Evolutionary conservation across 164 flowering plant species (phyloP).

Genomic region (Aristolochia californica): DNA sequence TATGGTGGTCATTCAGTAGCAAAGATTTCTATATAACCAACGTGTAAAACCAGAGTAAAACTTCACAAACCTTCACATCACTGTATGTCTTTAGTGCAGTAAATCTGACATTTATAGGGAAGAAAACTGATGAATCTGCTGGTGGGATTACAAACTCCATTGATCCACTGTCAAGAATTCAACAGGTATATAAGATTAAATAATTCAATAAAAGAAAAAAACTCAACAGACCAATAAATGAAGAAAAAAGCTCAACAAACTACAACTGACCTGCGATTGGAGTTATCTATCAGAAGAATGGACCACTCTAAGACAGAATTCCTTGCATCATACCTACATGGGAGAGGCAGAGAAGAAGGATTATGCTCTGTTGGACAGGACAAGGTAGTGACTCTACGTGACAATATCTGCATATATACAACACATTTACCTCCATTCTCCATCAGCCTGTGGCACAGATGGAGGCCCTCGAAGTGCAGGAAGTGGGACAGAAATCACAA

Average conservation of each 20-base stretch:
- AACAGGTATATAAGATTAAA: background rate
- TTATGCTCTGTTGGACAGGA: background rate
- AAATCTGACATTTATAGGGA: constrained; percentile 86
- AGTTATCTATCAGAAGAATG: constrained; percentile 74
- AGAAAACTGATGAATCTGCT: constrained; percentile 72
- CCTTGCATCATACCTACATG: constrained; percentile 74
- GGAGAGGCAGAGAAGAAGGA: background rate
- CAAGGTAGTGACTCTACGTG: background rate
- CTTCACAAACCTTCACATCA: constrained; percentile 62
- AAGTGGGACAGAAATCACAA: constrained; percentile 83
- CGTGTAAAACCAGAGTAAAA: background rate
- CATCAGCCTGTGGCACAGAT: constrained; percentile 82
- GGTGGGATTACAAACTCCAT: constrained; percentile 98
- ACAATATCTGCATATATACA: background rate
- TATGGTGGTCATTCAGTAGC: too few species aligned
- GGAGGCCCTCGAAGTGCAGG: constrained; percentile 95
- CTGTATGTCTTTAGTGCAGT: constrained; percentile 80
- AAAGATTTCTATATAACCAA: too few species aligned
- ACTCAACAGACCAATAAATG: background rate
- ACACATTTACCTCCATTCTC: constrained; percentile 83
- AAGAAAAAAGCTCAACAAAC: background rate
- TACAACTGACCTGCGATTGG: constrained; percentile 71
- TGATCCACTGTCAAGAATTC: constrained; percentile 61
- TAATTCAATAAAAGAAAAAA: background rate
- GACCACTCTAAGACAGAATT: constrained; percentile 87